Conservation (phyloP, 768 basidiomycete genomes). For the Nevesoporus exiguus region DNA sequence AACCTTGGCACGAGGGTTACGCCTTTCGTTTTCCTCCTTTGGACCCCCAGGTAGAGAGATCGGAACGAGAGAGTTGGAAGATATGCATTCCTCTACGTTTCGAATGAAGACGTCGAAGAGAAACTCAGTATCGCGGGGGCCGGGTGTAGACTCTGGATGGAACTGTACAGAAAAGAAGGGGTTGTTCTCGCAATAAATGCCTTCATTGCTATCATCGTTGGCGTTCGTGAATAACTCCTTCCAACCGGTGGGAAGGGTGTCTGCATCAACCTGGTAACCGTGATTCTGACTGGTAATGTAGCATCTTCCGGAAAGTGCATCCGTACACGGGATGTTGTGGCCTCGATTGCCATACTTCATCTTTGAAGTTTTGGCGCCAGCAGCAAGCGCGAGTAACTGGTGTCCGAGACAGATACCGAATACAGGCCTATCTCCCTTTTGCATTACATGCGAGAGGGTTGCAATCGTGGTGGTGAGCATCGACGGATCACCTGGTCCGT, state of each 20-base stretch:
- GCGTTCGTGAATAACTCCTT: conserved; percentile 94
- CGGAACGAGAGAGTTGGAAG: conserved; percentile 50
- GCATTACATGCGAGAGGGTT: conserved; percentile 61
- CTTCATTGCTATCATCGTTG: conserved; percentile 97
- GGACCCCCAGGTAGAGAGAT: conserved; percentile 75
- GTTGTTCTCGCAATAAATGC: conserved; percentile 88
- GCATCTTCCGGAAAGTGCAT: conserved; percentile 89
- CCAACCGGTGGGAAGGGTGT: conserved; percentile 80
- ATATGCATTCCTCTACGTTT: conserved; percentile 72
- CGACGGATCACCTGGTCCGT: conserved; percentile 96
- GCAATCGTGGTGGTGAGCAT: conserved; percentile 72
- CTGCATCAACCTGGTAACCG: conserved; percentile 89
- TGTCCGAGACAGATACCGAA: conserved; percentile 99
- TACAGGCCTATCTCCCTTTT: conserved; percentile 77
- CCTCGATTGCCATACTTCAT: conserved; percentile 99
- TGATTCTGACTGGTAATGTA: conserved; percentile 99
- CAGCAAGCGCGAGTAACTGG: conserved; percentile 92
- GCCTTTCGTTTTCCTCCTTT: conserved; percentile 78
- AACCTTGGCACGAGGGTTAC: conserved; percentile 69
- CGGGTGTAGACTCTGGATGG: conserved; percentile 96
- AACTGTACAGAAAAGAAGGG: conserved; percentile 99
- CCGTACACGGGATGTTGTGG: conserved; percentile 97
- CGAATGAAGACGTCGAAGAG: conserved; percentile 97
- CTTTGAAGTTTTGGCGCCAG: conserved; percentile 91
- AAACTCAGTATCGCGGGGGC: conserved; percentile 97